These are phyloP conservation scores for Anthoceros angustus DNA, from an alignment of 225 moss, liverwort and hornwort species.

Conservation along the genomic window DNA sequence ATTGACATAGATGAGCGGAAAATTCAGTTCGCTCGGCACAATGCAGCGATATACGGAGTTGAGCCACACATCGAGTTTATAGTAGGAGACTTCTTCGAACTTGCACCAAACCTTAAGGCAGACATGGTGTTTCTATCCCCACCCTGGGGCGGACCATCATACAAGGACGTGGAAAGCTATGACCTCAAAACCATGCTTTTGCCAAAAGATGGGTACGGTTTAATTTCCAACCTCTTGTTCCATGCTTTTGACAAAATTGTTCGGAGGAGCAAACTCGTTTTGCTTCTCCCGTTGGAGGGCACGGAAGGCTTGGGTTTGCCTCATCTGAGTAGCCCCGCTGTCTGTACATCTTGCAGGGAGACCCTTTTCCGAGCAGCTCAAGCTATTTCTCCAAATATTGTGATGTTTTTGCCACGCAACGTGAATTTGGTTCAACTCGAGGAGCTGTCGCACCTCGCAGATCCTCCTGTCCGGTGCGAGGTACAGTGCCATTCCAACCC, in stretches of 20 bases:
- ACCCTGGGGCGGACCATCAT: constrained; percentile 90
- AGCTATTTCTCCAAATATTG: constrained; percentile 50
- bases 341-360: constrained; percentile 19
- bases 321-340: neutral
- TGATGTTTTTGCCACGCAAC: constrained; percentile 78
- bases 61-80: constrained; percentile 59
- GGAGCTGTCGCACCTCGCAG: constrained; percentile 53
- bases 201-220: constrained; percentile 63
- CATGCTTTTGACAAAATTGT: neutral
- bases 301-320: neutral
- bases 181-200: constrained; percentile 85
- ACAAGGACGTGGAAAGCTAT: constrained; percentile 40
- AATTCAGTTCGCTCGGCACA: constrained; percentile 67
- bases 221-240: neutral
- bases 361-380: constrained; percentile 65
- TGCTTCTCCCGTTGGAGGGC: neutral
- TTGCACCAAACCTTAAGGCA: constrained; percentile 65
- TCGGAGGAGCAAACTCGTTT: neutral
- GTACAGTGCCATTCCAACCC: constrained; percentile 12
- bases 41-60: constrained; percentile 80
- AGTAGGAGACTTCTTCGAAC: constrained; percentile 65
- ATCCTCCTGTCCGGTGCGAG: constrained; percentile 69
- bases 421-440: constrained; percentile 57
- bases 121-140: constrained; percentile 80
- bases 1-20: constrained; percentile 71